Conservation (phyloP, 1,284 basidiomycete species). For the Inonotus hispidus region DNA sequence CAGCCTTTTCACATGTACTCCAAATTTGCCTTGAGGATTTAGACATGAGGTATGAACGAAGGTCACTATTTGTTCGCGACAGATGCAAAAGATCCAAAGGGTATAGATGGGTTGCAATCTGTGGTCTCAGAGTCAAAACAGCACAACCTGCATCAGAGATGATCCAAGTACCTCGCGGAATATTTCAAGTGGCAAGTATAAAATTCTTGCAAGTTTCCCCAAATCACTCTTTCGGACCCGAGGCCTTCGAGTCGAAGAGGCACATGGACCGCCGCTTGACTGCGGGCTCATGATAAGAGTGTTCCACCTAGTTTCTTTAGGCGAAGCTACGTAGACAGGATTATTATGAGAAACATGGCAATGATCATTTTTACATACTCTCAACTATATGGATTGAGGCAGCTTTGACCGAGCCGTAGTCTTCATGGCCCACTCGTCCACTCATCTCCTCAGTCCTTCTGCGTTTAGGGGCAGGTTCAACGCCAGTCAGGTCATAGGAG, state of each 20-base stretch:
- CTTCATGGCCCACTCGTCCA: too few species aligned
- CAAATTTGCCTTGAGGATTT: constrained; percentile 11
- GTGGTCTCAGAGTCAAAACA: not conserved
- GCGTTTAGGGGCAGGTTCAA: too few species aligned
- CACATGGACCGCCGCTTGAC: not conserved
- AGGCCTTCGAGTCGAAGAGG: not conserved
- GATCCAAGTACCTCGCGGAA: constrained; percentile 1
- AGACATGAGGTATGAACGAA: constrained; percentile 11
- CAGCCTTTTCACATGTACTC: not conserved
- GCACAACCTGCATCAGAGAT: not conserved
- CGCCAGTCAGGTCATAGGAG: too few species aligned
- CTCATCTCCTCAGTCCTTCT: too few species aligned
- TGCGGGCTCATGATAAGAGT: not conserved
- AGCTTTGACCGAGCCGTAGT: too few species aligned
- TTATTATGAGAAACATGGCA: too few species aligned
- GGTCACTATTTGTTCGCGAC: not conserved
- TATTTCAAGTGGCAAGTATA: constrained; percentile 3
- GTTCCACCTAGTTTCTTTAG: not conserved
- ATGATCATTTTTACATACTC: too few species aligned
- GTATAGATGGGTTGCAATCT: constrained; percentile 13
- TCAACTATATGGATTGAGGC: too few species aligned
- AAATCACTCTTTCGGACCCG: not conserved
- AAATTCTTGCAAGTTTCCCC: not conserved
- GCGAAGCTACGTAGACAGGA: not conserved
- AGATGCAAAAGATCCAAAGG: constrained; percentile 16